Evolutionary conservation across 441 rosid species (phyloP).

Genomic region (Eruca vesicaria): DNA sequence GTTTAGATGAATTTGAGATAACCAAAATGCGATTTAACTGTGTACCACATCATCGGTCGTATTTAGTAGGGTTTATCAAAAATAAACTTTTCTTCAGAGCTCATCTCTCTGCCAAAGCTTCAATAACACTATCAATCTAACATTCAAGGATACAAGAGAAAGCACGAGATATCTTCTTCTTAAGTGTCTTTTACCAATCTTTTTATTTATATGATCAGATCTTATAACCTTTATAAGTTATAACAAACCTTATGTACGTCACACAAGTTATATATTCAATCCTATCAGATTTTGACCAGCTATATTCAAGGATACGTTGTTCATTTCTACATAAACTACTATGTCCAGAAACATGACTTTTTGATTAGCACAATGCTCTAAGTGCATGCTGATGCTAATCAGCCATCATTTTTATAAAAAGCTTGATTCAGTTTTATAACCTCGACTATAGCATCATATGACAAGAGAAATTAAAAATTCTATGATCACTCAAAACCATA

Average conservation of each 20-base stretch:
- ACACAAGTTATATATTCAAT: too few species aligned
- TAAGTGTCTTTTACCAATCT: not conserved
- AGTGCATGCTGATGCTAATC: slow-evolving; percentile 24
- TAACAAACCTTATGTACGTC: too few species aligned
- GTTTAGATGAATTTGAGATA: not conserved
- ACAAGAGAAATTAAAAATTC: not conserved
- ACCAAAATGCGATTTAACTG: not conserved
- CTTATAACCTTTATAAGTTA: too few species aligned
- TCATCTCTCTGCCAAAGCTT: too few species aligned
- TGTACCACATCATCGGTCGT: not conserved
- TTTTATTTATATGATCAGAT: not conserved
- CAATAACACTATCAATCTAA: too few species aligned
- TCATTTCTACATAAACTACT: not conserved
- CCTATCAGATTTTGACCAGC: not conserved
- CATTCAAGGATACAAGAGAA: too few species aligned
- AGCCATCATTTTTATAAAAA: not conserved
- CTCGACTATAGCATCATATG: not conserved
- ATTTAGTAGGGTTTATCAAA: too few species aligned
- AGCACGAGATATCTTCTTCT: too few species aligned
- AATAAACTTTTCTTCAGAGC: too few species aligned
- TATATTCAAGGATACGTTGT: not conserved
- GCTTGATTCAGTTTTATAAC: not conserved
- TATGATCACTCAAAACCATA: not conserved
- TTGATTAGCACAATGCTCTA: slow-evolving; percentile 12
- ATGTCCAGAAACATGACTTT: not conserved